Conservation (phyloP, 257 asterid species). For the Rhazya stricta region DNA sequence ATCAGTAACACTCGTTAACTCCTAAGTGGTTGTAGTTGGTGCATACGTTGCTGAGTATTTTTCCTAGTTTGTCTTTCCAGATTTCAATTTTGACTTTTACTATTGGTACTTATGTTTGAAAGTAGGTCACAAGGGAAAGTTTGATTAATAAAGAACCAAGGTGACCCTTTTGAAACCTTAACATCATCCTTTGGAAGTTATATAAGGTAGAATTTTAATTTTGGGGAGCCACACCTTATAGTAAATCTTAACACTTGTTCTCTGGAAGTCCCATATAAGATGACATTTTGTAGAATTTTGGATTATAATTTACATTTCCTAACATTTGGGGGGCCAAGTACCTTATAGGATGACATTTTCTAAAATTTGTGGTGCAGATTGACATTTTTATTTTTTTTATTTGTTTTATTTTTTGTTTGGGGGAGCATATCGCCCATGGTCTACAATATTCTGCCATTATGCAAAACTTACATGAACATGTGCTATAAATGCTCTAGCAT, state of each 20-base stretch:
- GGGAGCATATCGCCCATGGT: too few relatives aligned
- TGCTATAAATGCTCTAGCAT: background rate
- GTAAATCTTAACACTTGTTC: background rate
- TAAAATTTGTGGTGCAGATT: background rate
- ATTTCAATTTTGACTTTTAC: background rate
- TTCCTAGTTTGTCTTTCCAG: background rate
- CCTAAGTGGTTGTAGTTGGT: background rate
- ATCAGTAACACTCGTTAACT: background rate
- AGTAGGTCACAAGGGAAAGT: background rate
- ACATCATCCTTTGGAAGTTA: too few relatives aligned
- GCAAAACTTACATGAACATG: background rate
- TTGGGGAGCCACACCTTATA: too few relatives aligned
- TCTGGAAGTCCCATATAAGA: background rate
- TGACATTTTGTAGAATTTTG: background rate
- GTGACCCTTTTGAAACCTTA: too few relatives aligned
- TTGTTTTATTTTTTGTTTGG: too few relatives aligned
- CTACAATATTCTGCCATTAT: background rate
- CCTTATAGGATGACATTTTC: too few relatives aligned
- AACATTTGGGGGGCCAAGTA: background rate
- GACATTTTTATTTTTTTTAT: too few relatives aligned
- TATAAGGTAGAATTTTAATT: too few relatives aligned
- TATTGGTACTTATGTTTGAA: background rate
- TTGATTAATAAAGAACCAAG: too few relatives aligned
- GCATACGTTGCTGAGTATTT: background rate
- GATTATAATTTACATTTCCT: background rate